These are phyloP conservation scores for Rhodomyrtus tomentosa DNA, from an alignment of 345 rosid species.

Conservation along the genomic window DNA sequence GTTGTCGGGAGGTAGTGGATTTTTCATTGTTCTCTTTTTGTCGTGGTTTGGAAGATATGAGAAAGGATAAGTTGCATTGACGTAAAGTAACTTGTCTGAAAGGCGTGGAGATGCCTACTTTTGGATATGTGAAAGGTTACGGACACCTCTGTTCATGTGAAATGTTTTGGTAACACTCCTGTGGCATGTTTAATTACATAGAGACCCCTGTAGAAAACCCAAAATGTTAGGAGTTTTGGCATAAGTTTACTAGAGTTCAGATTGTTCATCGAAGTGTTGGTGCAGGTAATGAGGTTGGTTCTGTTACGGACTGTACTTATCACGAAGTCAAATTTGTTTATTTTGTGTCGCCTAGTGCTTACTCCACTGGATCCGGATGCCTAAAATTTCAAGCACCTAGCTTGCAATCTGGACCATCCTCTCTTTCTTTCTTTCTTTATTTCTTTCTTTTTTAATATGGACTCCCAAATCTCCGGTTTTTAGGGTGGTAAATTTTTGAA, in stretches of 20 bases:
- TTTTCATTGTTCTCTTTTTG: background rate
- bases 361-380: too few species aligned
- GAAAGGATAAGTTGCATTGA: background rate
- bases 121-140: background rate
- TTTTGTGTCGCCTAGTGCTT: background rate
- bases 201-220: background rate
- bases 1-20: conserved; percentile 56
- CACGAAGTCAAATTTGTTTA: background rate
- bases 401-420: too few species aligned
- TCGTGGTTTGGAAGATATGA: background rate
- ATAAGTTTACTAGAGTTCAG: background rate
- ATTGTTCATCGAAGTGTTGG: background rate
- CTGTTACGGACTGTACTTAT: background rate
- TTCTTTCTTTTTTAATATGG: too few species aligned
- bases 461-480: too few species aligned
- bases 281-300: background rate
- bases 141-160: background rate
- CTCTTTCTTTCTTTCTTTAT: too few species aligned
- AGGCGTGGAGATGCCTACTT: background rate
- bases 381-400: too few species aligned
- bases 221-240: background rate
- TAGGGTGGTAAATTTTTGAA: too few species aligned
- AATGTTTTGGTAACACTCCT: background rate
- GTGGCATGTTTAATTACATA: background rate
- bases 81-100: background rate